Conservation (phyloP, 129 eudicot genomes). For the Lactuca saligna region DNA sequence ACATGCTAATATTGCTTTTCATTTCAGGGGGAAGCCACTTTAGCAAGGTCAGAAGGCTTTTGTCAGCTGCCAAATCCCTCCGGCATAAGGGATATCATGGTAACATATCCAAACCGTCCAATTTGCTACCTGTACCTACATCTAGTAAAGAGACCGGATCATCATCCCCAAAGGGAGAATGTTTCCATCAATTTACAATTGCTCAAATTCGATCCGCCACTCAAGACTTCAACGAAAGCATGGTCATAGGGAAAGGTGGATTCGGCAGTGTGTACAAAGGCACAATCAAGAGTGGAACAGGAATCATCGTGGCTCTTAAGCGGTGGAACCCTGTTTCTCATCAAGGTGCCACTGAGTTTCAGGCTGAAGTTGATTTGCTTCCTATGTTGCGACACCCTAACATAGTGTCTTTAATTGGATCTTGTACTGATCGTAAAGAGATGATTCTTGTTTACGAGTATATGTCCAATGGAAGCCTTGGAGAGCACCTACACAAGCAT, state of each 20-base stretch:
- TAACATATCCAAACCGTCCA: background rate
- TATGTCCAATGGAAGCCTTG: constrained; percentile 10
- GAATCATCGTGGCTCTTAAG: constrained; percentile 2
- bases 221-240: background rate
- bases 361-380: background rate
- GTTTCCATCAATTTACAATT: background rate
- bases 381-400: constrained; percentile 2
- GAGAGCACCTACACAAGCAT: background rate
- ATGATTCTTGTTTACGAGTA: constrained; percentile 2
- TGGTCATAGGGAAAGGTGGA: background rate
- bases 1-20: background rate
- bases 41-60: background rate
- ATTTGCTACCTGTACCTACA: background rate
- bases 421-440: background rate
- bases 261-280: background rate
- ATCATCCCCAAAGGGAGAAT: background rate
- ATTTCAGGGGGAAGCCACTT: background rate
- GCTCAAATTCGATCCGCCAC: background rate
- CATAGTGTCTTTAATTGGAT: constrained; percentile 1
- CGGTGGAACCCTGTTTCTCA: background rate
- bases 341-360: background rate
- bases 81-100: too few species aligned
- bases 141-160: background rate
- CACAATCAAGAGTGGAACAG: background rate
- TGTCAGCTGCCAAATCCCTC: too few species aligned